A percentile compares a stretch with the other conserved stretches of the same genome.
These are phyloP conservation scores for Myochromella boudieri DNA, from an alignment of 768 basidiomycete species.

Conservation along the genomic window DNA sequence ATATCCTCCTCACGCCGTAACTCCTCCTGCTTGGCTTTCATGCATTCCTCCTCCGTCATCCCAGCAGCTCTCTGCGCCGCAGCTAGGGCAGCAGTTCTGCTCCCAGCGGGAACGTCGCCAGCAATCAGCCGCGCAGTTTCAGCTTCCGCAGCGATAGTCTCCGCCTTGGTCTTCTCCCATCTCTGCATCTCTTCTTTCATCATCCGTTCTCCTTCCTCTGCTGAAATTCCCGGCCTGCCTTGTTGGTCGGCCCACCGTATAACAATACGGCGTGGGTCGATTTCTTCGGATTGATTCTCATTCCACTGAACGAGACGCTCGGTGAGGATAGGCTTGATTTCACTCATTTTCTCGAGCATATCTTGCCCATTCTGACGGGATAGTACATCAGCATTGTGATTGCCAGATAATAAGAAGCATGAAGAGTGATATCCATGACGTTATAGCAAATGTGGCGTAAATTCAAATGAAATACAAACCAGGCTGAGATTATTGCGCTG, in stretches of 20 bases:
- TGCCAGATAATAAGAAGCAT: background rate
- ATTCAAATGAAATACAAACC: conserved; percentile 45
- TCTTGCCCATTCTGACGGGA: conserved; percentile 41
- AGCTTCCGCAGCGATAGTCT: conserved; percentile 21
- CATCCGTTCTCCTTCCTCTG: conserved; percentile 19
- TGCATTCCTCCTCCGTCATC: conserved; percentile 17
- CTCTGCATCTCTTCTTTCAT: conserved; percentile 35
- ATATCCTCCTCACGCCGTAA: conserved; percentile 49
- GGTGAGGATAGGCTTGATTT: conserved; percentile 64
- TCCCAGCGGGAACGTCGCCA: conserved; percentile 17
- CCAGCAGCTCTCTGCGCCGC: conserved; percentile 22
- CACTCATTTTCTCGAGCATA: conserved; percentile 64
- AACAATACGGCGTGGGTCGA: background rate
- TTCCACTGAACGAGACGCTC: conserved; percentile 64
- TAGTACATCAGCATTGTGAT: conserved; percentile 10
- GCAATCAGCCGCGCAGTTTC: conserved; percentile 33
- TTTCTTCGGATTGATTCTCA: background rate
- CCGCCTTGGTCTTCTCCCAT: conserved; percentile 37
- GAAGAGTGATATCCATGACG: background rate
- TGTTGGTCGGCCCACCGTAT: conserved; percentile 5
- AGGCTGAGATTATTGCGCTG: conserved; percentile 68
- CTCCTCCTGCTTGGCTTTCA: conserved; percentile 42
- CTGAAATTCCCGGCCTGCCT: conserved; percentile 11
- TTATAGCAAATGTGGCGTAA: conserved; percentile 1
- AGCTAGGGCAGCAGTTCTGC: conserved; percentile 22